These are phyloP conservation scores for Rubus parviflorus DNA, from an alignment of 306 rosid species.

Conservation along the genomic window DNA sequence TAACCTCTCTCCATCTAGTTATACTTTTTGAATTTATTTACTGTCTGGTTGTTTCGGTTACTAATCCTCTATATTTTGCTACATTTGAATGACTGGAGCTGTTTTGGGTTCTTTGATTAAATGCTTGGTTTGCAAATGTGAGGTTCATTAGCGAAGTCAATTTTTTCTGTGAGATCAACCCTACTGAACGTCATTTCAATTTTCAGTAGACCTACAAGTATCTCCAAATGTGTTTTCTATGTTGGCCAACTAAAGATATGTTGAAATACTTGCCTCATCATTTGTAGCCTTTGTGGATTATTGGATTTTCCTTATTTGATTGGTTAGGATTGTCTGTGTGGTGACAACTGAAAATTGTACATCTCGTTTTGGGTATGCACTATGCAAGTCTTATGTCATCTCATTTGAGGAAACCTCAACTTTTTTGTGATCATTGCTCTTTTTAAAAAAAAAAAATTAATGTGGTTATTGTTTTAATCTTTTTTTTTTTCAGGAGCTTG, in stretches of 20 bases:
- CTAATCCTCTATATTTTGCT: not conserved
- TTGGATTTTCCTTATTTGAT: not conserved
- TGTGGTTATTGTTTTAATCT: no score
- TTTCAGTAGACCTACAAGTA: not conserved
- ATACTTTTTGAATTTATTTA: not conserved
- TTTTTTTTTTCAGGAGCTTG: conserved; percentile 81
- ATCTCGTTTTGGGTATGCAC: no score
- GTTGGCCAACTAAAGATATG: not conserved
- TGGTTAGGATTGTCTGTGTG: not conserved
- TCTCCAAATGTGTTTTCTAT: not conserved
- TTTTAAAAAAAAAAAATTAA: no score
- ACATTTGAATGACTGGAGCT: not conserved
- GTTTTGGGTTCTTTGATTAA: not conserved
- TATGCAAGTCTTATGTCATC: not conserved
- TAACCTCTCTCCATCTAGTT: not conserved
- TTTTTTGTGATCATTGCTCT: no score
- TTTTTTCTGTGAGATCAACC: not conserved
- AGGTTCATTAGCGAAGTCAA: not conserved
- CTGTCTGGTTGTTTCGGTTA: not conserved
- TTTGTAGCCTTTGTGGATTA: not conserved
- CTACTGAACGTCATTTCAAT: not conserved
- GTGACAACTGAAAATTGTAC: not conserved
- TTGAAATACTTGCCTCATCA: not conserved
- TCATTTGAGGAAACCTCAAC: not conserved
- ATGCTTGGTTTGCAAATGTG: not conserved